These are phyloP conservation scores for Silene coronaria DNA, from an alignment of 179 eudicot genomes.

Conservation along the genomic window DNA sequence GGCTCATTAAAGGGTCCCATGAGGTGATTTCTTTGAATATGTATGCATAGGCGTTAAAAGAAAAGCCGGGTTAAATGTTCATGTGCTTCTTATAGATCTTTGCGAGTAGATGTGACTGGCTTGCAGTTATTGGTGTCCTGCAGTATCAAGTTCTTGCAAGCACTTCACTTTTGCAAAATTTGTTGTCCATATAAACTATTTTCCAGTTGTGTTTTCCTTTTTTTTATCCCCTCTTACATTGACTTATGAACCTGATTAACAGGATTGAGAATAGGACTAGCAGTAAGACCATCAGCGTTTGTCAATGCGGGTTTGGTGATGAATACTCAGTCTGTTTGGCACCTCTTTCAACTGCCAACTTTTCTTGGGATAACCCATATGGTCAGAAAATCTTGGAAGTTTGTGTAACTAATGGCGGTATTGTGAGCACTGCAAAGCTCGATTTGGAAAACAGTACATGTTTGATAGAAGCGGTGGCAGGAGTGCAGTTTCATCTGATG, in stretches of 20 bases:
- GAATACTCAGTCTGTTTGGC: constrained; percentile 58
- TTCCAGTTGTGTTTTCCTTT: background rate
- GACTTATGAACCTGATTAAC: constrained; percentile 3
- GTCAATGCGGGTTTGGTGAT: constrained; percentile 78
- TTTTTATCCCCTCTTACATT: background rate
- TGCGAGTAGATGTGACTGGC: background rate
- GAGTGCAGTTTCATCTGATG: constrained; percentile 51
- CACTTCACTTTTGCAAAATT: background rate
- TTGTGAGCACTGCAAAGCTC: constrained; percentile 32
- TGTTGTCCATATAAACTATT: constrained; percentile 1
- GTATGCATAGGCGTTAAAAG: background rate
- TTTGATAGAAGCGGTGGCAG: constrained; percentile 41
- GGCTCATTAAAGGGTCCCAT: constrained; percentile 75
- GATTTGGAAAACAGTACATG: constrained; percentile 50
- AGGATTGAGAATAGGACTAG: constrained; percentile 89
- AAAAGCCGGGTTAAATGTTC: background rate
- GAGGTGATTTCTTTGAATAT: constrained; percentile 39
- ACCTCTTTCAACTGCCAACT: constrained; percentile 70
- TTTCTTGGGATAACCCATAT: constrained; percentile 89
- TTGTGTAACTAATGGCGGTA: constrained; percentile 36
- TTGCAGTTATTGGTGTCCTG: constrained; percentile 3
- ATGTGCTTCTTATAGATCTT: background rate
- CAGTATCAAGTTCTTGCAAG: background rate
- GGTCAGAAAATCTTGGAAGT: constrained; percentile 61
- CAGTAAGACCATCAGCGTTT: constrained; percentile 48